Evolutionary conservation across 108 stramenopile genomes (phyloP), one percentile per base, ranked within the genome.

Genomic region (Thalassiosira profunda): DNA sequence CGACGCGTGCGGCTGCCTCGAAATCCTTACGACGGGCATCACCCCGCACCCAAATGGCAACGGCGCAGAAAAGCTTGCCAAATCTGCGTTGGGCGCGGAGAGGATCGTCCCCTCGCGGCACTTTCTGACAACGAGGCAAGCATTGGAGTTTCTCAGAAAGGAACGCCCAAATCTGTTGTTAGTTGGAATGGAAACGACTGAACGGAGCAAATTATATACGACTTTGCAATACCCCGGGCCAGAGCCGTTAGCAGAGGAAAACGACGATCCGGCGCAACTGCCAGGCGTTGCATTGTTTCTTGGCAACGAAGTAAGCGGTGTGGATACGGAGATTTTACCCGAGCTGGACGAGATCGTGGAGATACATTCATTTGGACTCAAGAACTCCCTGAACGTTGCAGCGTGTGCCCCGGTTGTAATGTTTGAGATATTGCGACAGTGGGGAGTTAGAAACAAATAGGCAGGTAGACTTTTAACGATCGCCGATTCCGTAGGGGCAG

Each of bases 311-410:
- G 90, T 96, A 29, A 94, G 86, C 42, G 87, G 87, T 12, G 84
- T 88, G 1, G 87, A 88, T 45, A 72, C 72, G 17, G 82, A 78
- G 41, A 78, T 88, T 14, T 55, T 88, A 67, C 79, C 75, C 2
- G 25, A 68, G 25, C 64, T 87, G 26, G 91, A 94, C 67, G 59
- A 63, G 25, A 79, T 92, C 45, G 81, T 92, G 1, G 89, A 96
- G 71, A 88, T 96, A 28, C 95, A 92, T 2, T 94, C 86, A 67
- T 91, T 81, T 73, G 95, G 95, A 11, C 57, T 60, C 44, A 94
- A 96, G 72, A 96, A 96, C 74, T 79, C 76, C 53, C 74, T 96
- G 24, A 96, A 96, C 64, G 88, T 96, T 49, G 92, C 95, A 2
- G 87, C 89, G 8, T 87, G 86, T 80, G 95, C 95, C 40, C 91